Percentiles rank a stretch among this genome's conserved stretches.
phyloP scores from a whole-genome alignment of 1,139 yeast genomes.

The Zhuliangozyma blackwelliae region DNA sequence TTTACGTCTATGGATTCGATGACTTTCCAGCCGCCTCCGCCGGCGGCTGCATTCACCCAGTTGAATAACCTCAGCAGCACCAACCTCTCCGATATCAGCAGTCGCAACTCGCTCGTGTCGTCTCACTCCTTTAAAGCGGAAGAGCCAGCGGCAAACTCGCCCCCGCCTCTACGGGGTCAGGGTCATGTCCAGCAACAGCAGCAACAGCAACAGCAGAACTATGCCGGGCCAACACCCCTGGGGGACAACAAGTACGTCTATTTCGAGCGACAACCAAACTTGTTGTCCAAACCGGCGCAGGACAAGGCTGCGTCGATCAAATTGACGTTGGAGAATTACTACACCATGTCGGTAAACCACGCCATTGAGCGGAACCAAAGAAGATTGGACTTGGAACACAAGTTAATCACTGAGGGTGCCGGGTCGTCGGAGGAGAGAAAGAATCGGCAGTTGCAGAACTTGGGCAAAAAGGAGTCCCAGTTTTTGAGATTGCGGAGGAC shows the following conservation, averaged over 20 bases:
- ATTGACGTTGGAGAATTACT: slow-evolving; percentile 66
- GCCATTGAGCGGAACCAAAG: slow-evolving; percentile 82
- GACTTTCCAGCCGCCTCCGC: slow-evolving; percentile 32
- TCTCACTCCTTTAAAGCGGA: slow-evolving; percentile 13
- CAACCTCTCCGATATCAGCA: slow-evolving; percentile 34
- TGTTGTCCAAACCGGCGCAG: slow-evolving; percentile 59
- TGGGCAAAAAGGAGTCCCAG: slow-evolving; percentile 76
- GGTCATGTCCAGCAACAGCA: slow-evolving; percentile 3
- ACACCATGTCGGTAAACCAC: slow-evolving; percentile 72
- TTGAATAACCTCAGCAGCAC: slow-evolving; percentile 39
- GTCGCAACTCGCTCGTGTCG: slow-evolving; percentile 23
- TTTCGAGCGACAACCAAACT: slow-evolving; percentile 85
- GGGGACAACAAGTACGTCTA: slow-evolving; percentile 49
- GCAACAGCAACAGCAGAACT: slow-evolving; percentile 9
- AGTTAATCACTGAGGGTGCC: slow-evolving; percentile 58
- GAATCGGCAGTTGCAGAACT: slow-evolving; percentile 63
- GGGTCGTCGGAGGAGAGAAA: slow-evolving; percentile 65
- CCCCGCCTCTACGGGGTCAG: slow-evolving; percentile 5
- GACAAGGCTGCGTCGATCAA: slow-evolving; percentile 74
- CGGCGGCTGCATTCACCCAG: slow-evolving; percentile 39
- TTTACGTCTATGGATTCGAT: slow-evolving; percentile 38
- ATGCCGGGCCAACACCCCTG: slow-evolving; percentile 13
- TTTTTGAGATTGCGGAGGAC: slow-evolving; percentile 73
- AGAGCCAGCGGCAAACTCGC: slow-evolving; percentile 13
- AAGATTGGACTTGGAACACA: slow-evolving; percentile 68